These are phyloP conservation scores for Cyclotella atomus DNA, from an alignment of 108 stramenopile genomes.

Conservation along the genomic window DNA sequence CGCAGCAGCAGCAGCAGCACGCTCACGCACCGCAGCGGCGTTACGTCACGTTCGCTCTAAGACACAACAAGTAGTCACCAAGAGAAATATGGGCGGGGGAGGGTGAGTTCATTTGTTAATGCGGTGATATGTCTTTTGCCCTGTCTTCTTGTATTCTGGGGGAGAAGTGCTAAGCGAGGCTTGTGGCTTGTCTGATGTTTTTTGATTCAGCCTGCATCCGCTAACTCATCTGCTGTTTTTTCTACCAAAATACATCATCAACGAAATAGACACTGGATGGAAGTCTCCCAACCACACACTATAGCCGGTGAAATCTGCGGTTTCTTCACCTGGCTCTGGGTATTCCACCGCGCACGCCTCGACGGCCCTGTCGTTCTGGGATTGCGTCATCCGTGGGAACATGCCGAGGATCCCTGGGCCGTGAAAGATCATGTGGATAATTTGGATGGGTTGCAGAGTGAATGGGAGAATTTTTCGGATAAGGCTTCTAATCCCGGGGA, in stretches of 20 bases:
- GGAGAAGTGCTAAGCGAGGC: not conserved
- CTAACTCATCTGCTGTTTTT: not conserved
- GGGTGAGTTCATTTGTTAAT: constrained; percentile 17
- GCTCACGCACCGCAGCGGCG: constrained; percentile 4
- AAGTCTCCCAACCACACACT: constrained; percentile 37
- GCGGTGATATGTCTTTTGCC: not conserved
- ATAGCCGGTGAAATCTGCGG: constrained; percentile 73
- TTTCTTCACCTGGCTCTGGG: constrained; percentile 83
- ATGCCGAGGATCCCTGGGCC: constrained; percentile 57
- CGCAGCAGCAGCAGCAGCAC: constrained; percentile 17
- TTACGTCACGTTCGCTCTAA: not conserved
- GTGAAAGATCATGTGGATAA: constrained; percentile 49
- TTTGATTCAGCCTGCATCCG: not conserved
- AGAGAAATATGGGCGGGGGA: constrained; percentile 43
- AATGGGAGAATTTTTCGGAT: constrained; percentile 63
- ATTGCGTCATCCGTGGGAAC: constrained; percentile 85
- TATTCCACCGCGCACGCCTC: constrained; percentile 76
- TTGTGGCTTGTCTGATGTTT: too few relatives aligned
- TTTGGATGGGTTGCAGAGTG: constrained; percentile 46
- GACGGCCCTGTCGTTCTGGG: constrained; percentile 80
- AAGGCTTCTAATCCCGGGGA: constrained; percentile 65
- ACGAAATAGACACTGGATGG: constrained; percentile 52
- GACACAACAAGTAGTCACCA: not conserved
- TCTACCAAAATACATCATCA: not conserved
- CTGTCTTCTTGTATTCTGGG: not conserved